Conservation (phyloP, 2,329 filamentous ascomycete species). For the Rhinocladiella mackenziei region DNA sequence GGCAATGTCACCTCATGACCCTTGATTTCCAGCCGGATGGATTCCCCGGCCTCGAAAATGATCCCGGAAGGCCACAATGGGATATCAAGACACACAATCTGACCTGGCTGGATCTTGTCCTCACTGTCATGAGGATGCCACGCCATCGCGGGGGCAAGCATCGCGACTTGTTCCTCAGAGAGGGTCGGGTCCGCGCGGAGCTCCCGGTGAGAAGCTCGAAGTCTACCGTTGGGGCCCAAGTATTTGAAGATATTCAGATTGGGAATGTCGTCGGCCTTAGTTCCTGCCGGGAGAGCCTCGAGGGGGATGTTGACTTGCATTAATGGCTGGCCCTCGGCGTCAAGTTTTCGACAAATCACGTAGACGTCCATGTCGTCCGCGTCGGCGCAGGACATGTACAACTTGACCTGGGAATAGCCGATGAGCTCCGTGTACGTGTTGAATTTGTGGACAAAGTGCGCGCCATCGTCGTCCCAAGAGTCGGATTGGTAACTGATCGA, state of each 20-base stretch:
- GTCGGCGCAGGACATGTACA: conserved; percentile 45
- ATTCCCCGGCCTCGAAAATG: conserved; percentile 44
- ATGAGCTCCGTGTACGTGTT: conserved; percentile 39
- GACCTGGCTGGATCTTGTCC: conserved; percentile 41
- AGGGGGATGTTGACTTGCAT: conserved; percentile 45
- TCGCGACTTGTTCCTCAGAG: conserved; percentile 24
- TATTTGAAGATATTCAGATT: conserved; percentile 41
- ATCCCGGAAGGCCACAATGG: conserved; percentile 48
- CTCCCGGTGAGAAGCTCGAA: conserved; percentile 44
- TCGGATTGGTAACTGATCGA: conserved; percentile 36
- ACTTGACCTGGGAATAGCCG: conserved; percentile 45
- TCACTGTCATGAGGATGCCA: conserved; percentile 41
- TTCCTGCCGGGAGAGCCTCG: conserved; percentile 31
- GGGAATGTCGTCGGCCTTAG: conserved; percentile 33
- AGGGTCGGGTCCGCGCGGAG: conserved; percentile 37
- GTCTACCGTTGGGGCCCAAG: conserved; percentile 42
- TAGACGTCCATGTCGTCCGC: conserved; percentile 46
- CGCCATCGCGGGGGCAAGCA: conserved; percentile 14
- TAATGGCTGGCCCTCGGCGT: conserved; percentile 41
- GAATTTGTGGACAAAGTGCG: conserved; percentile 36
- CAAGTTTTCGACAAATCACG: conserved; percentile 44
- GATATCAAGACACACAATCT: conserved; percentile 46
- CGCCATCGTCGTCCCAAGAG: conserved; percentile 23
- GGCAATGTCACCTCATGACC: conserved; percentile 20
- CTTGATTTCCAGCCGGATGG: conserved; percentile 18